Conservation (phyloP, 2,329 filamentous ascomycete species). For the Periconia sp. region DNA sequence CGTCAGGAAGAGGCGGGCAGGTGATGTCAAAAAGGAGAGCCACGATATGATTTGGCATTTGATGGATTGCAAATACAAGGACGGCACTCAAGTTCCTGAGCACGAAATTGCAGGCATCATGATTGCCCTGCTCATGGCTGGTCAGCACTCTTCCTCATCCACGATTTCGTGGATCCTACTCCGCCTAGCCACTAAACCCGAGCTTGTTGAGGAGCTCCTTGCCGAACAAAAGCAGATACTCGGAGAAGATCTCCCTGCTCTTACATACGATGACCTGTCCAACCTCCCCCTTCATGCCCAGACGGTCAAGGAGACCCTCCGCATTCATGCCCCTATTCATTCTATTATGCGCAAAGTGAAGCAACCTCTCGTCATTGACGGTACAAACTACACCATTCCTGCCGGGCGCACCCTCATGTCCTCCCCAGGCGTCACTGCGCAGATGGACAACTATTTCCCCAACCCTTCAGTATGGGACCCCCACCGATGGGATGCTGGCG, state of each 20-base stretch:
- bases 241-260: slow-evolving; percentile 71
- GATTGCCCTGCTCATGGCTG: slow-evolving; percentile 91
- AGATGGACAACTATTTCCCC: slow-evolving; percentile 75
- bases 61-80: slow-evolving; percentile 84
- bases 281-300: slow-evolving; percentile 80
- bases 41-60: slow-evolving; percentile 87
- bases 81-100: slow-evolving; percentile 76
- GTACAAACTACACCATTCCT: slow-evolving; percentile 81
- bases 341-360: slow-evolving; percentile 93
- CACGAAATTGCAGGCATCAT: slow-evolving; percentile 89
- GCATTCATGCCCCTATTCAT: slow-evolving; percentile 90
- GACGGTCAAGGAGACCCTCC: slow-evolving; percentile 88
- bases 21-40: slow-evolving; percentile 52
- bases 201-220: slow-evolving; percentile 79
- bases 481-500: slow-evolving; percentile 78
- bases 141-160: slow-evolving; percentile 85
- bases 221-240: slow-evolving; percentile 76
- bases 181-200: slow-evolving; percentile 73
- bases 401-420: slow-evolving; percentile 79
- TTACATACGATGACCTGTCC: slow-evolving; percentile 76
- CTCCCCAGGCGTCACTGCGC: slow-evolving; percentile 78
- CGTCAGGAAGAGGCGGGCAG: slow-evolving; percentile 69
- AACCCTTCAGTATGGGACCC: slow-evolving; percentile 84
- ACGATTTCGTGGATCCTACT: slow-evolving; percentile 85
- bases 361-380: slow-evolving; percentile 78